Percentiles rank a stretch among this genome's conserved stretches.
Evolutionary conservation across 2,329 filamentous ascomycete genomes (phyloP).

Genomic region (Colletotrichum agaves): DNA sequence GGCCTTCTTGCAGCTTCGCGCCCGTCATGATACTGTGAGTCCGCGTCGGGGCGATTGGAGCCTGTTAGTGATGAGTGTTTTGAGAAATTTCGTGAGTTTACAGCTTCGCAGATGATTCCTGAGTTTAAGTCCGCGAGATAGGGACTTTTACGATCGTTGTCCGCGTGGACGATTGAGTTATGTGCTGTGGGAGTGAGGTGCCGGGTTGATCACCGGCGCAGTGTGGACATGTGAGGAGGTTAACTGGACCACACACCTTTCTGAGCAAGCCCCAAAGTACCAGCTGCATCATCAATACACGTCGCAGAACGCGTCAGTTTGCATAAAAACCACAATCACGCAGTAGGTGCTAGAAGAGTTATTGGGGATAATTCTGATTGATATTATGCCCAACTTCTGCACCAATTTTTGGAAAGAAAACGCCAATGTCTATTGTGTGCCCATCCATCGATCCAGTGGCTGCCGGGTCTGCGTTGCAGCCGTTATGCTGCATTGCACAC

Average conservation of each 20-base stretch:
- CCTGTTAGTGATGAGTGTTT: not conserved
- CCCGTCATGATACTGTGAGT: conserved; percentile 46
- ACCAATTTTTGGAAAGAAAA: conserved; percentile 29
- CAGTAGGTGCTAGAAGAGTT: not conserved
- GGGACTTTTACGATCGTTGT: not conserved
- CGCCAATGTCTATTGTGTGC: conserved; percentile 33
- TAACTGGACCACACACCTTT: not conserved
- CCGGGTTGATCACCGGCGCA: not conserved
- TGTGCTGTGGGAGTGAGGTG: conserved; percentile 16
- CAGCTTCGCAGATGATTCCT: not conserved
- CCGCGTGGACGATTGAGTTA: conserved; percentile 19
- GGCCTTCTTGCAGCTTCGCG: conserved; percentile 45
- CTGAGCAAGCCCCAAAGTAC: not conserved
- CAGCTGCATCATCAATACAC: not conserved
- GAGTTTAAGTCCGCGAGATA: not conserved
- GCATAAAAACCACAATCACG: not conserved
- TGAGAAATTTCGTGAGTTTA: not conserved
- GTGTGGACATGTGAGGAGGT: conserved; percentile 17
- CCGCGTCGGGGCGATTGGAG: too few species aligned
- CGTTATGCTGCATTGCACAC: conserved; percentile 27
- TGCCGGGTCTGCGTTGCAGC: conserved; percentile 21
- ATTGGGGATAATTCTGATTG: conserved; percentile 1
- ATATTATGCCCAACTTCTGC: conserved; percentile 19
- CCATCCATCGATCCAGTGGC: conserved; percentile 31
- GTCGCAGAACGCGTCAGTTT: conserved; percentile 3